Base-by-base conservation (phyloP, 768 basidiomycete species). In the Leccinum obscurum region DNA sequence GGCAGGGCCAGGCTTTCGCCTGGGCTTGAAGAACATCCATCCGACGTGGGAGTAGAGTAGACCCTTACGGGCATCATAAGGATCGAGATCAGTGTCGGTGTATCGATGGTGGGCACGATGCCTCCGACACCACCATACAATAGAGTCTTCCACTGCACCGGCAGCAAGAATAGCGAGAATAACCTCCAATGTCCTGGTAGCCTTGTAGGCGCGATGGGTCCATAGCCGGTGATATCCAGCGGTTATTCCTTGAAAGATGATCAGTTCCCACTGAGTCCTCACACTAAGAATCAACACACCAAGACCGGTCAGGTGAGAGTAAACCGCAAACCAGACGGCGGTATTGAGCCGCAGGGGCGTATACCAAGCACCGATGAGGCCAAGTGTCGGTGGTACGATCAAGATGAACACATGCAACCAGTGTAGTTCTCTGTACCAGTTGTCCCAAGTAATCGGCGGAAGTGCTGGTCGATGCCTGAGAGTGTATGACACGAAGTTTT, bases 71-170 rank as follows among this genome's bases (percentile, higher is more conserved):
- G 93, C 93, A 61, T 90, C 88, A 80, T 96, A 95, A 0, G 93
- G 93, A 77, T 95, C 93, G 64, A 96, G 88, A 56, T 93, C 90
- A 65, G 93, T 96, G 78, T 95, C 94, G 63, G 93, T 96, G 80
- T 95, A 95, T 41, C 93, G 85, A 71, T 95, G 94, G 75, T 95
- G 93, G 3, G 95, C 94, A 59, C 95, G 90, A 79, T 98, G 95
- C 52, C 93, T 93, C 55, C 94, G 84, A 32, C 87, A 88, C 95
- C 95, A 98, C 95, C 95, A 97, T 71, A 91, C 91, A 80, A 98
- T 95, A 24, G 94, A 95, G 7, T 93, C 94, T 72, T 98, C 85
- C 55, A 94, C 88, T 8, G 92, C 93, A 46, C 95, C 95, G 1
- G 92, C 87, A 58, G 93, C 95, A 10, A 87, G 86, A 44, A 89